phyloP scores from a whole-genome alignment of 1,284 basidiomycete genomes.

The Sporisorium exsertum region DNA sequence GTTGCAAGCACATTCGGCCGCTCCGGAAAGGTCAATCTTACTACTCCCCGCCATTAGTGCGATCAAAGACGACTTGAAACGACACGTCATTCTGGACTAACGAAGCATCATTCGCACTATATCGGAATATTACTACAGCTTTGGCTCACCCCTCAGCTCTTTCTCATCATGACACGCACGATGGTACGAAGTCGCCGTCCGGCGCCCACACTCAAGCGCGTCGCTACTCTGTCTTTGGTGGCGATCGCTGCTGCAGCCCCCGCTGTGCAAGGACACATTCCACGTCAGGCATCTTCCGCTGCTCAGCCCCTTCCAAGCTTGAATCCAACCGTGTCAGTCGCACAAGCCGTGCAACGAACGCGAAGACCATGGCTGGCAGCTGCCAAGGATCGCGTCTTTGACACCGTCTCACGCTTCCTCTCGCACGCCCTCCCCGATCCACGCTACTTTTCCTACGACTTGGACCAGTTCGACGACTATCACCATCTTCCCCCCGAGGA shows the following conservation, averaged over 20 bases:
- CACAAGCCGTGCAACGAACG: slow-evolving; percentile 28
- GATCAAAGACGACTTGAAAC: neutral
- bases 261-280: slow-evolving; percentile 11
- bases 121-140: neutral
- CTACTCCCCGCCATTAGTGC: neutral
- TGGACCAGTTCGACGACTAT: slow-evolving; percentile 39
- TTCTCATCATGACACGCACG: slow-evolving; percentile 16
- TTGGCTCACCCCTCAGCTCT: neutral
- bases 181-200: neutral
- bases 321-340: slow-evolving; percentile 32
- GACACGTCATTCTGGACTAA: neutral
- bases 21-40: neutral
- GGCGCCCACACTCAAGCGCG: slow-evolving; percentile 13
- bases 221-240: slow-evolving; percentile 30
- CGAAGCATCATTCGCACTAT: neutral
- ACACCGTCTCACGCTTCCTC: slow-evolving; percentile 37
- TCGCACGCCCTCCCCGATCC: slow-evolving; percentile 42
- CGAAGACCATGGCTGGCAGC: slow-evolving; percentile 36
- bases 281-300: neutral
- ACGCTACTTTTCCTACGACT: slow-evolving; percentile 46
- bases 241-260: slow-evolving; percentile 22
- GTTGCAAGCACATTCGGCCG: neutral
- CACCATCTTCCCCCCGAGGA: neutral
- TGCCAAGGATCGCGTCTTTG: slow-evolving; percentile 32
- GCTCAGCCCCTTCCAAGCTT: slow-evolving; percentile 2